Percentiles rank a stretch among this genome's conserved stretches.
Conservation (phyloP, 441 rosid genomes). For the Erodium moschatum region DNA sequence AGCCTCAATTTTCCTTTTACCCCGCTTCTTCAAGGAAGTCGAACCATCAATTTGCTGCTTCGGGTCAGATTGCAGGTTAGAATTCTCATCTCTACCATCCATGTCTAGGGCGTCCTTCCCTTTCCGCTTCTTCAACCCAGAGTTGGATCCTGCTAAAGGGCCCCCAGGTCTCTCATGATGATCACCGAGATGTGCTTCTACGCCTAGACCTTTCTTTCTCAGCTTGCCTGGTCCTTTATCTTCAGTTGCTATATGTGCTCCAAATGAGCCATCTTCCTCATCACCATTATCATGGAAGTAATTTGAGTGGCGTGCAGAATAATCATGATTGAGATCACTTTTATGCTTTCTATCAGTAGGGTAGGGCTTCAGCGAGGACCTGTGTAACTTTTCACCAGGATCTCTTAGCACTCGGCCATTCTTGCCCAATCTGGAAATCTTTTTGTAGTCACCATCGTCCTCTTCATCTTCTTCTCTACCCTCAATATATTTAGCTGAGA, state of each 20-base stretch:
- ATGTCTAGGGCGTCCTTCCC: constrained; percentile 41
- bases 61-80: constrained; percentile 32
- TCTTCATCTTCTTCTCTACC: constrained; percentile 1
- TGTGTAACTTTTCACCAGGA: constrained; percentile 35
- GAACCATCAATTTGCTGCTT: constrained; percentile 42
- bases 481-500: constrained; percentile 29
- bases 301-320: constrained; percentile 14
- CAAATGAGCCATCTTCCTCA: constrained; percentile 46
- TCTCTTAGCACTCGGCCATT: constrained; percentile 44
- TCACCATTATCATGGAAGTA: constrained; percentile 29
- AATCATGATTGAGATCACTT: constrained; percentile 22
- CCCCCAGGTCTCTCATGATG: constrained; percentile 48
- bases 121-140: constrained; percentile 58
- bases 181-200: constrained; percentile 34
- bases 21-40: constrained; percentile 50
- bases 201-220: constrained; percentile 46
- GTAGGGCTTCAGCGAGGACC: constrained; percentile 41
- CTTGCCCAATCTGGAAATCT: constrained; percentile 31
- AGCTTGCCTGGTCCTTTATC: constrained; percentile 33
- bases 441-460: constrained; percentile 31
- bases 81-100: constrained; percentile 42
- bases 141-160: constrained; percentile 42
- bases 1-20: constrained; percentile 58
- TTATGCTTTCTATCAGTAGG: constrained; percentile 47
- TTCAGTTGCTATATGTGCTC: constrained; percentile 32